Conservation (phyloP, 768 basidiomycete genomes). For the Boletus subparvulus region DNA sequence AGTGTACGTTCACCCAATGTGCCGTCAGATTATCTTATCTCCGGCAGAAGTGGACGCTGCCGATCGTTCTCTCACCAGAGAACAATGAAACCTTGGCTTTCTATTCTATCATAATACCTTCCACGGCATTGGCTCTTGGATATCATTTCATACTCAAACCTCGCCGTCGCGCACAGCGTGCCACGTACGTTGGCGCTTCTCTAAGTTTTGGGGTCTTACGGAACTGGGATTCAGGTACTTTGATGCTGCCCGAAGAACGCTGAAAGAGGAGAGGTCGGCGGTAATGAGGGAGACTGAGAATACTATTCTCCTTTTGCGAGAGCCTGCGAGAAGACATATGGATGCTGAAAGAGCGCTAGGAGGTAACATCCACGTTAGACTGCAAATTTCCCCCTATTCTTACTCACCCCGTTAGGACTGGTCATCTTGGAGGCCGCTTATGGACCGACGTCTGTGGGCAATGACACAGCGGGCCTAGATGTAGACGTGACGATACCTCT, state of each 20-base stretch:
- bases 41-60: constrained; percentile 56
- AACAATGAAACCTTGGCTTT: constrained; percentile 47
- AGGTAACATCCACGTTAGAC: constrained; percentile 44
- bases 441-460: constrained; percentile 53
- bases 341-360: constrained; percentile 63
- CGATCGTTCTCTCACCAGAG: constrained; percentile 55
- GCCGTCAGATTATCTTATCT: constrained; percentile 50
- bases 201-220: constrained; percentile 12
- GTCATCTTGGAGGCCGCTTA: constrained; percentile 76
- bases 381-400: constrained; percentile 10
- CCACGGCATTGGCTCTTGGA: constrained; percentile 48
- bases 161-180: constrained; percentile 50
- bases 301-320: constrained; percentile 60
- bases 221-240: constrained; percentile 53
- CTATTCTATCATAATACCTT: constrained; percentile 54
- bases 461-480: constrained; percentile 52
- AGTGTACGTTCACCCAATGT: constrained; percentile 13
- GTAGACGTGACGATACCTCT: constrained; percentile 80
- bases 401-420: constrained; percentile 50
- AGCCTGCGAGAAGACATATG: constrained; percentile 62
- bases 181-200: constrained; percentile 41
- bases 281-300: constrained; percentile 63
- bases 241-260: constrained; percentile 57
- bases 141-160: constrained; percentile 62
- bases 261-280: constrained; percentile 64